Percentiles rank a stretch among this genome's conserved stretches.
Conservation (phyloP, 805 yeast genomes). For the Yarrowia sp. region DNA sequence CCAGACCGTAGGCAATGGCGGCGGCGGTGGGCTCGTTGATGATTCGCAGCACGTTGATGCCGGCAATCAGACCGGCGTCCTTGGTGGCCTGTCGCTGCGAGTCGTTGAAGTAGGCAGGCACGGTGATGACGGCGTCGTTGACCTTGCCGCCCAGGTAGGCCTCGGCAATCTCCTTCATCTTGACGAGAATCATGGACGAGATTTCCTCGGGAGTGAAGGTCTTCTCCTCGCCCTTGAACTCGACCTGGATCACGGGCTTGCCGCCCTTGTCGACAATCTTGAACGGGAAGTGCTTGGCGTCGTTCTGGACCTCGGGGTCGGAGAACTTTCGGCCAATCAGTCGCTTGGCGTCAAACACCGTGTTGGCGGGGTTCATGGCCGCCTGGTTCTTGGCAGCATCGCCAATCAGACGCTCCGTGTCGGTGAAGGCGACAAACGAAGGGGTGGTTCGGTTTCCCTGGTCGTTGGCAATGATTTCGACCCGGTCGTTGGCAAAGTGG, state of each 20-base stretch:
- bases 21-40: slow-evolving; percentile 99
- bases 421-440: slow-evolving; percentile 75
- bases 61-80: slow-evolving; percentile 31
- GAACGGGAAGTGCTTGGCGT: slow-evolving; percentile 32
- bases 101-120: slow-evolving; percentile 80
- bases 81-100: slow-evolving; percentile 30
- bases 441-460: slow-evolving; percentile 99
- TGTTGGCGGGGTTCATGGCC: slow-evolving; percentile 92
- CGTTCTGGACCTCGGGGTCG: slow-evolving; percentile 54
- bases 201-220: slow-evolving; percentile 75
- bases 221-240: slow-evolving; percentile 32
- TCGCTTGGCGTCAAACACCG: slow-evolving; percentile 95
- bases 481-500: slow-evolving; percentile 81
- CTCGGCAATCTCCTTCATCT: slow-evolving; percentile 96
- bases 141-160: slow-evolving; percentile 83
- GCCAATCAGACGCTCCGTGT: slow-evolving; percentile 54
- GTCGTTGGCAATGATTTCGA: slow-evolving; percentile 94
- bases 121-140: slow-evolving; percentile 92
- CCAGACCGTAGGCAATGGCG: slow-evolving; percentile 97
- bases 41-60: slow-evolving; percentile 67
- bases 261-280: slow-evolving; percentile 33
- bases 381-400: slow-evolving; percentile 99
- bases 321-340: slow-evolving; percentile 84
- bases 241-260: slow-evolving; percentile 27
- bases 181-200: slow-evolving; percentile 87